phyloP scores from a whole-genome alignment of 805 yeast species.

The Pichia cephalocereana region DNA sequence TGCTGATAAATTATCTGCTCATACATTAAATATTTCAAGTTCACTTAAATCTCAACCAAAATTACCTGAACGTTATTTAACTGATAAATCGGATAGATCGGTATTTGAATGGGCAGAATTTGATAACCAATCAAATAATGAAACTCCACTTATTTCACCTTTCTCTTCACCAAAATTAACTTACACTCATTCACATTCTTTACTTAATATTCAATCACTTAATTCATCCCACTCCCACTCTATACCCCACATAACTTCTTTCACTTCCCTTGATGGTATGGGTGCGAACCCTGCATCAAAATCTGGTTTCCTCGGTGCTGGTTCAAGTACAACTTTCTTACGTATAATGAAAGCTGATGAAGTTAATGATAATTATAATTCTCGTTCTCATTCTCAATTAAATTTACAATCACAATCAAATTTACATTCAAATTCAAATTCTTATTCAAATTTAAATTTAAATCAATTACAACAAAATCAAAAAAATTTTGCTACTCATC shows the following conservation, averaged over 20 bases:
- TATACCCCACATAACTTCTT: constrained; percentile 1
- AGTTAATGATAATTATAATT: constrained; percentile 14
- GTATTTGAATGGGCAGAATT: constrained; percentile 13
- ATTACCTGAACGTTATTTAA: constrained; percentile 11
- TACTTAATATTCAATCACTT: not conserved
- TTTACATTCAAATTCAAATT: too few species aligned
- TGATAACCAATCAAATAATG: not conserved
- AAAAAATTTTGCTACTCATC: too few species aligned
- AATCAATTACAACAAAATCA: too few species aligned
- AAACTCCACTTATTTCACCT: not conserved
- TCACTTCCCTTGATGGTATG: constrained; percentile 45
- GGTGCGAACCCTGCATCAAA: constrained; percentile 42
- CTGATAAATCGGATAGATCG: constrained; percentile 8
- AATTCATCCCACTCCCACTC: not conserved
- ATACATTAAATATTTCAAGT: not conserved
- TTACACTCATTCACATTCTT: not conserved
- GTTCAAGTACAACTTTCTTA: constrained; percentile 48
- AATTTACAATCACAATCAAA: too few species aligned
- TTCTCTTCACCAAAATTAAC: constrained; percentile 4
- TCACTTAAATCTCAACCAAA: constrained; percentile 14
- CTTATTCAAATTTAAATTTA: too few species aligned
- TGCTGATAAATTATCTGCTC: not conserved
- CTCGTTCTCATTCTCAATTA: not conserved
- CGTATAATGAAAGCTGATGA: constrained; percentile 26
- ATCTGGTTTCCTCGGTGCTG: constrained; percentile 58